Conservation (phyloP, 129 eudicot species). For the Pseudognaphalium luteoalbum region DNA sequence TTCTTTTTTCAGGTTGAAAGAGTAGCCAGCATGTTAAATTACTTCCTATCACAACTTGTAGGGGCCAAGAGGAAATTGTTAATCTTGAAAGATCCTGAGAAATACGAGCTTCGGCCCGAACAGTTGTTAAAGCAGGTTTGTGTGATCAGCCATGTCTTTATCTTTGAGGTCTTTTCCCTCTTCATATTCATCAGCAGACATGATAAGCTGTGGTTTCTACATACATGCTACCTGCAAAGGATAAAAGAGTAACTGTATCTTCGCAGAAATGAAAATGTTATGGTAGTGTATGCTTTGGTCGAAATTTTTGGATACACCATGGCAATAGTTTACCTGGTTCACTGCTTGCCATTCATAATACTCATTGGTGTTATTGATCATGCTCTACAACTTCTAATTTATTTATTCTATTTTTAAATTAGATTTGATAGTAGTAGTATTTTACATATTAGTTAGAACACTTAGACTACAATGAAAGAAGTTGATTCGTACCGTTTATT, state of each 20-base stretch:
- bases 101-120: conserved; percentile 90
- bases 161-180: not conserved
- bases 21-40: conserved; percentile 95
- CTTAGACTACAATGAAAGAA: no score
- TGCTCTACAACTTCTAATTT: no score
- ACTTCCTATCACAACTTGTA: conserved; percentile 83
- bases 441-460: no score
- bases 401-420: no score
- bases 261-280: no score
- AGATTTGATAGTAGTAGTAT: no score
- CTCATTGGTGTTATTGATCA: no score
- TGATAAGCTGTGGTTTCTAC: not conserved
- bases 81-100: conserved; percentile 90
- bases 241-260: not conserved
- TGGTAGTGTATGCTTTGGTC: no score
- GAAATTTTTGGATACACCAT: no score
- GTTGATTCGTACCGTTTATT: not conserved
- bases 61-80: conserved; percentile 96
- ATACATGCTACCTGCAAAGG: not conserved
- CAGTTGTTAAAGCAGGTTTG: conserved; percentile 85
- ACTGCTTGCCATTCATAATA: no score
- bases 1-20: conserved; percentile 77
- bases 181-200: not conserved
- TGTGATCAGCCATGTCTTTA: not conserved
- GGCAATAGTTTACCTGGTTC: no score